phyloP scores from a whole-genome alignment of 768 basidiomycete species.

The Daedalea quercina region DNA sequence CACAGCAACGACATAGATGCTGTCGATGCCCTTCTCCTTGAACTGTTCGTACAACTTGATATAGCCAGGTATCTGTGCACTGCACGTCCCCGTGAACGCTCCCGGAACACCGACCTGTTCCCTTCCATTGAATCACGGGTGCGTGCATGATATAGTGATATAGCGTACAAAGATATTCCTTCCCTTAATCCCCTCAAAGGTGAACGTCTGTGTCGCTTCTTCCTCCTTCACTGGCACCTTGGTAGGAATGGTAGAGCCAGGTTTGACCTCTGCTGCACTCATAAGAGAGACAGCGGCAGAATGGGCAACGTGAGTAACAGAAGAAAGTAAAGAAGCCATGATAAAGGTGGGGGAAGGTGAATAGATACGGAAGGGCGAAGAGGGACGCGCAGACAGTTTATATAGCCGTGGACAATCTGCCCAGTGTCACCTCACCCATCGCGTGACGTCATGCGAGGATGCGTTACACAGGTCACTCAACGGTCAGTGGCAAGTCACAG shows the following conservation, averaged over 20 bases:
- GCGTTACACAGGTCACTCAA: neutral
- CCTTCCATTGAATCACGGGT: neutral
- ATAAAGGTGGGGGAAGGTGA: neutral
- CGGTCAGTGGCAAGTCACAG: too few species aligned
- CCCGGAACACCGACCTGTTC: conserved; percentile 66
- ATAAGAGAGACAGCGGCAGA: conserved; percentile 45
- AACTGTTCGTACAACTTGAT: conserved; percentile 61
- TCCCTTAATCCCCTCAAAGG: conserved; percentile 41
- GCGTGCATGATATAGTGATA: neutral
- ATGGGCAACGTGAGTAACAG: conserved; percentile 48
- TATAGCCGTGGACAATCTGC: neutral
- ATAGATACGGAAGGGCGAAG: neutral
- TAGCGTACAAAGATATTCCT: conserved; percentile 55
- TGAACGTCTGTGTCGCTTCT: conserved; percentile 34
- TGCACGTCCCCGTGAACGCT: conserved; percentile 71
- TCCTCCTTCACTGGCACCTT: conserved; percentile 51
- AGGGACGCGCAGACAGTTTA: neutral
- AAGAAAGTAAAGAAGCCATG: conserved; percentile 43
- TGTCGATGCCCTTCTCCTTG: conserved; percentile 66
- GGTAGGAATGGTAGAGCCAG: conserved; percentile 44
- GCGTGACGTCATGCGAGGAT: conserved; percentile 11
- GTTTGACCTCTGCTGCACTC: conserved; percentile 35
- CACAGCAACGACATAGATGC: conserved; percentile 66
- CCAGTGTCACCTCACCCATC: neutral
- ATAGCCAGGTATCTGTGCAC: conserved; percentile 54